phyloP scores from a whole-genome alignment of 2,329 filamentous ascomycete species.

The Coniochaeta sp. region DNA sequence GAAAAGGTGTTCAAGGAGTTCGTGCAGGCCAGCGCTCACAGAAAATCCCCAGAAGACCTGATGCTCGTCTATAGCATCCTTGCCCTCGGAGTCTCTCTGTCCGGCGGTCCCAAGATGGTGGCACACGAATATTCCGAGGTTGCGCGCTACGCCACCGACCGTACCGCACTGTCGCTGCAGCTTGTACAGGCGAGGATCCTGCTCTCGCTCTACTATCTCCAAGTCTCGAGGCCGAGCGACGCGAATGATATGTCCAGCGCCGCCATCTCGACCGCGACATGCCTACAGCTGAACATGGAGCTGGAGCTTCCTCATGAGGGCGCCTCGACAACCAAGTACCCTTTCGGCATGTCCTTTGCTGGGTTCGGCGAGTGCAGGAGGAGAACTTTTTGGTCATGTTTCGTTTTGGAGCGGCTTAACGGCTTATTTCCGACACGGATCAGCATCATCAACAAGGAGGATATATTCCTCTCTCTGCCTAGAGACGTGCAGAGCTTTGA shows the following conservation, averaged over 20 bases:
- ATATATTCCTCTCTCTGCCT: slow-evolving; percentile 61
- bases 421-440: slow-evolving; percentile 46
- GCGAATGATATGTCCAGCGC: slow-evolving; percentile 58
- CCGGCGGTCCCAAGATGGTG: slow-evolving; percentile 27
- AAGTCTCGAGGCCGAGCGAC: slow-evolving; percentile 48
- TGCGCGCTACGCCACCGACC: slow-evolving; percentile 46
- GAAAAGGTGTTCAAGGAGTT: slow-evolving; percentile 30
- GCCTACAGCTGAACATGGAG: slow-evolving; percentile 58
- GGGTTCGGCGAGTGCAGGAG: slow-evolving; percentile 59
- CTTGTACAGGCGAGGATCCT: slow-evolving; percentile 61
- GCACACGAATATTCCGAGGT: slow-evolving; percentile 38
- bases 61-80: slow-evolving; percentile 39
- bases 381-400: slow-evolving; percentile 66
- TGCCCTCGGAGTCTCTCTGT: slow-evolving; percentile 28
- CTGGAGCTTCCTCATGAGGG: slow-evolving; percentile 33
- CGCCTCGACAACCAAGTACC: slow-evolving; percentile 29
- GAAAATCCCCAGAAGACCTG: slow-evolving; percentile 32
- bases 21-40: slow-evolving; percentile 22
- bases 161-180: slow-evolving; percentile 47
- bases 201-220: slow-evolving; percentile 58
- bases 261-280: slow-evolving; percentile 51
- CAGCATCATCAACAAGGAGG: slow-evolving; percentile 52
- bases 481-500: slow-evolving; percentile 55
- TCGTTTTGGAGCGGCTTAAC: slow-evolving; percentile 61
- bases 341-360: slow-evolving; percentile 48